Percentiles rank a stretch among this genome's conserved stretches.
These are phyloP conservation scores for Daphne laureola DNA, from an alignment of 441 rosid genomes.

Conservation along the genomic window DNA sequence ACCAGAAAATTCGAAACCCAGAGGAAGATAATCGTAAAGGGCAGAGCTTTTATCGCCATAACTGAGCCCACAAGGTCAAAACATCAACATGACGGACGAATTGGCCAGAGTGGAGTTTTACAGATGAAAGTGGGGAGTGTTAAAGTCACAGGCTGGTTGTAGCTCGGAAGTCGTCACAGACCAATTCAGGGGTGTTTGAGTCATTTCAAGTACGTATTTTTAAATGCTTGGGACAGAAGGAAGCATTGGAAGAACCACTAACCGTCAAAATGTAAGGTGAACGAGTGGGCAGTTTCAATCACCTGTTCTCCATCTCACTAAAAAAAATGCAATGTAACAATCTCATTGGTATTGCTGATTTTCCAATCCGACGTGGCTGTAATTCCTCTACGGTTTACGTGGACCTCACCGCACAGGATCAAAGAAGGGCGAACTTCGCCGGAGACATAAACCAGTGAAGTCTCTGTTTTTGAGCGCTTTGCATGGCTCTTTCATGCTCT, in stretches of 20 bases:
- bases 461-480: background rate
- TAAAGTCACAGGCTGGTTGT: background rate
- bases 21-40: slow-evolving; percentile 11
- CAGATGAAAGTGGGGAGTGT: slow-evolving; percentile 3
- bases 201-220: slow-evolving; percentile 4
- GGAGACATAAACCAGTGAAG: background rate
- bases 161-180: background rate
- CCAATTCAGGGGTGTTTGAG: slow-evolving; percentile 3
- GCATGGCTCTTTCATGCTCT: background rate
- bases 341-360: too few species aligned
- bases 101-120: slow-evolving; percentile 1
- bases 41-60: slow-evolving; percentile 18
- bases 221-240: slow-evolving; percentile 11
- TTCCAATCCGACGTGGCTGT: slow-evolving; percentile 1
- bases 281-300: slow-evolving; percentile 4
- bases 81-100: background rate
- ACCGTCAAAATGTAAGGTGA: slow-evolving; percentile 12
- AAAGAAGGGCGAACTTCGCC: background rate
- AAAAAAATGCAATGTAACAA: too few species aligned
- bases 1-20: slow-evolving; percentile 18
- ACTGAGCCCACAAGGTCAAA: background rate
- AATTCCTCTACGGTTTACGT: background rate
- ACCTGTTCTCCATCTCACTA: background rate
- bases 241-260: slow-evolving; percentile 12
- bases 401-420: background rate